These are phyloP conservation scores for Rhytidhysteron rufulum DNA, from an alignment of 2,329 filamentous ascomycete genomes.

Conservation along the genomic window DNA sequence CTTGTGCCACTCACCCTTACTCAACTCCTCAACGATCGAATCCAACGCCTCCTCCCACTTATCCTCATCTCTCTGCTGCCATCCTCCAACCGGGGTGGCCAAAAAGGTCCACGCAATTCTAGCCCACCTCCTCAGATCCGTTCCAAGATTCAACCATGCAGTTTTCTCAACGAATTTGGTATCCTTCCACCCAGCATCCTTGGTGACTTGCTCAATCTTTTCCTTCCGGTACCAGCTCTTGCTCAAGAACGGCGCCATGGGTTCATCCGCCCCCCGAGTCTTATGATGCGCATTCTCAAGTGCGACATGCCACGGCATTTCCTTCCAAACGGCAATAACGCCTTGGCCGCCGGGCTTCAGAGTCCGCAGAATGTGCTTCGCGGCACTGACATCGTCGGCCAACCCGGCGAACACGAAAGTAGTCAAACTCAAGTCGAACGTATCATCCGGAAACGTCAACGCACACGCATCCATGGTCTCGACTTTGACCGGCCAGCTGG, in stretches of 20 bases:
- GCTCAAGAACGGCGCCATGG: not conserved
- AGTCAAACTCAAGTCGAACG: slow-evolving; percentile 6
- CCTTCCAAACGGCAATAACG: not conserved
- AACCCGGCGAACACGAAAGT: slow-evolving; percentile 5
- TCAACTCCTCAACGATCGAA: slow-evolving; percentile 1
- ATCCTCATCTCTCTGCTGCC: slow-evolving; percentile 1
- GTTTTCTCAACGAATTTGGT: not conserved
- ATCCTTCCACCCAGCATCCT: not conserved
- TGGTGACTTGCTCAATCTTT: not conserved
- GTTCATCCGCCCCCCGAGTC: slow-evolving; percentile 3
- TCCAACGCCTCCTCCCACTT: slow-evolving; percentile 1
- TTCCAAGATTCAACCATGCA: not conserved
- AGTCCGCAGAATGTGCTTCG: slow-evolving; percentile 3
- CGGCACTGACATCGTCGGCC: slow-evolving; percentile 2
- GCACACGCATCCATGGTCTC: not conserved
- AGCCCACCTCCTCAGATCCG: slow-evolving; percentile 1
- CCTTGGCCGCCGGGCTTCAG: slow-evolving; percentile 3
- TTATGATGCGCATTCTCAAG: slow-evolving; percentile 3
- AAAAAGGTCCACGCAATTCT: not conserved
- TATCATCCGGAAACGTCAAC: slow-evolving; percentile 3
- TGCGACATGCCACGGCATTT: slow-evolving; percentile 1
- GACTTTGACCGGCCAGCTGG: not conserved
- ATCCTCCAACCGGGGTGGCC: not conserved
- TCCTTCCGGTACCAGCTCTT: not conserved
- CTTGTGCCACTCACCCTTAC: not conserved